Evolutionary conservation across 371 early-diverging fungal genomes (phyloP).

Genomic region (Capillidium rhysosporum): DNA sequence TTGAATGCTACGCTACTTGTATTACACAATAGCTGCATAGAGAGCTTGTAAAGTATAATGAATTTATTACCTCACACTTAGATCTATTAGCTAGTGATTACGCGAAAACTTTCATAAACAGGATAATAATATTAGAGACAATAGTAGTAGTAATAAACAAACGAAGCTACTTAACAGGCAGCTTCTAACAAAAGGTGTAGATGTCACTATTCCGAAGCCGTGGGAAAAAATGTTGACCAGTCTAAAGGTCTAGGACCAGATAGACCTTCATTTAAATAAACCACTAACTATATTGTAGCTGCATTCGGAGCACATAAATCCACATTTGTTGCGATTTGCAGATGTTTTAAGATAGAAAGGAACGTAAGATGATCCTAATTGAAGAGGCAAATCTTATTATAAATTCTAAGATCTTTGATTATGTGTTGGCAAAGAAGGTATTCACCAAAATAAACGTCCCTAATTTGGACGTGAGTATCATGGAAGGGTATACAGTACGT

Average conservation of each 20-base stretch:
- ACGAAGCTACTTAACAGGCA: no score
- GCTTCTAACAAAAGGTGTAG: no score
- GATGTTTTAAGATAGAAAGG: conserved; percentile 25
- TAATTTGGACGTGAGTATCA: conserved; percentile 61
- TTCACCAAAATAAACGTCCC: conserved; percentile 56
- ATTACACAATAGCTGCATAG: conserved; percentile 62
- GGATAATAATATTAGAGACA: not conserved
- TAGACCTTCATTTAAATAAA: no score
- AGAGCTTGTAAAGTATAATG: conserved; percentile 52
- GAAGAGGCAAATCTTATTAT: not conserved
- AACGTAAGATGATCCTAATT: no score
- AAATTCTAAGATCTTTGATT: conserved; percentile 15
- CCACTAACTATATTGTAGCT: no score
- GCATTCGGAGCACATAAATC: conserved; percentile 46
- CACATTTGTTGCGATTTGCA: conserved; percentile 47
- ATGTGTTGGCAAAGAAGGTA: conserved; percentile 56
- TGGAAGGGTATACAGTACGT: conserved; percentile 86
- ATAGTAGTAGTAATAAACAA: conserved; percentile 16
- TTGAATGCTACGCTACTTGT: conserved; percentile 74
- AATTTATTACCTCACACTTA: conserved; percentile 55
- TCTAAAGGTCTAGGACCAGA: no score
- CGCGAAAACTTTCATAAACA: not conserved
- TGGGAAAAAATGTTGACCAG: no score
- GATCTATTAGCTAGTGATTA: conserved; percentile 34
- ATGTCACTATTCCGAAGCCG: no score